Evolutionary conservation across 2,329 filamentous ascomycete species (phyloP), one percentile per base, ranked within the genome.

Genomic region (Pyricularia grisea): DNA sequence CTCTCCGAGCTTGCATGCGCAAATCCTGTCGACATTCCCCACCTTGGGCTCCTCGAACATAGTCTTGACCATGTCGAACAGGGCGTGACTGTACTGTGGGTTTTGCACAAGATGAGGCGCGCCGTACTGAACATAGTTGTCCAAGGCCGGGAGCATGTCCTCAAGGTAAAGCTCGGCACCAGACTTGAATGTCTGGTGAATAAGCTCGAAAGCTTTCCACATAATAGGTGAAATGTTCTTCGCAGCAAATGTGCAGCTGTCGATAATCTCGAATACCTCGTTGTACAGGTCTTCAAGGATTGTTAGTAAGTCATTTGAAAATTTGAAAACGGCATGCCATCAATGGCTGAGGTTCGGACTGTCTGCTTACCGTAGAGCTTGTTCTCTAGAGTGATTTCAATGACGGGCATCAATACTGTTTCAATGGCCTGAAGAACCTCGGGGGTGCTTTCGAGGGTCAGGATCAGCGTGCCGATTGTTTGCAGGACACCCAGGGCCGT

Each of bases 201-300:
- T 96, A 64, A 98, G 86, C 81, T 97, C 94, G 78, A 99, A 99
- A 2, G 95, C 94, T 79, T 94, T 90, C 95, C 95, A 99, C 95
- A 99, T 99, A 61, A 92, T 97, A 11, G 91, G 88, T 0, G 95
- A 97, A 73, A 99, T 98, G 70, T 88, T 87, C 84, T 98, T 99
- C 71, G 95, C 94, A 12, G 95, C 93, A 78, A 98, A 99, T 9
- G 95, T 99, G 84, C 95, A 99, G 84, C 93, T 97, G 79, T 99
- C 95, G 74, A 99, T 97, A 74, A 99, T 99, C 81, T 99, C 95
- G 74, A 99, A 99, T 5, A 98, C 89, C 78, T 99, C 95, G 77
- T 98, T 99, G 80, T 97, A 99, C 27, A 99, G 83, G 79, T 99
- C 91, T 91, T 71, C 61, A 42, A 30, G 9, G 14, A n/a, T 50